phyloP scores from a whole-genome alignment of 805 yeast species.

The Ogataea polymorpha region DNA sequence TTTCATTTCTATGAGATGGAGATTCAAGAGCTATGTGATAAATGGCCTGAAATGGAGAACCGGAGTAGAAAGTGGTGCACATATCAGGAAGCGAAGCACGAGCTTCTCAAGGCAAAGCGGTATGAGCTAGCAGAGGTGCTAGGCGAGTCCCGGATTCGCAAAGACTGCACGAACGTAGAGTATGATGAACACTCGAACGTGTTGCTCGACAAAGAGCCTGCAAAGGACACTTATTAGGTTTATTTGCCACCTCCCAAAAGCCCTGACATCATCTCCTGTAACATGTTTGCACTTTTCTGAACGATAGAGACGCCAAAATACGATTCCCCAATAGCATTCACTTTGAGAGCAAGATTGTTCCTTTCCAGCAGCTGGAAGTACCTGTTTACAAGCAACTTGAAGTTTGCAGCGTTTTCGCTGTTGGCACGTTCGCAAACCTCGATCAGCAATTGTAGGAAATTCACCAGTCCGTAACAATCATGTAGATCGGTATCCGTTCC shows the following conservation, averaged over 20 bases:
- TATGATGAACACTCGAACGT: conserved; percentile 26
- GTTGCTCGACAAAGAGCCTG: conserved; percentile 28
- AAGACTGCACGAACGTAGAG: conserved; percentile 30
- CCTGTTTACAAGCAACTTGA: conserved; percentile 44
- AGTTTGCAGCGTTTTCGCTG: conserved; percentile 37
- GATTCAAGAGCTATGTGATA: conserved; percentile 49
- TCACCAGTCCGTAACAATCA: conserved; percentile 46
- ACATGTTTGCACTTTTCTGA: conserved; percentile 50
- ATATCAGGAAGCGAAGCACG: conserved; percentile 62
- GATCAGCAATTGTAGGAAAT: conserved; percentile 67
- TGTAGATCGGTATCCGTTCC: conserved; percentile 8
- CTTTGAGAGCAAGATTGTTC: conserved; percentile 19
- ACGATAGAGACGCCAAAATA: conserved; percentile 35
- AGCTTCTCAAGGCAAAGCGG: conserved; percentile 53
- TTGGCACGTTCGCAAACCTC: conserved; percentile 49
- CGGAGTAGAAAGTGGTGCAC: conserved; percentile 76
- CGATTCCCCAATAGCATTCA: conserved; percentile 30
- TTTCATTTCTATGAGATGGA: conserved; percentile 83
- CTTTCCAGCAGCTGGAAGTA: conserved; percentile 25
- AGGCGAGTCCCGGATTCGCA: conserved; percentile 49
- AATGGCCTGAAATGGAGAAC: conserved; percentile 71
- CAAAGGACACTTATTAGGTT: conserved; percentile 27
- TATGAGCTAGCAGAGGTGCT: conserved; percentile 68
- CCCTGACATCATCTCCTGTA: conserved; percentile 77
- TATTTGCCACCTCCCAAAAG: conserved; percentile 43